Percentiles rank a stretch among this genome's conserved stretches.
Conservation (phyloP, 2,329 filamentous ascomycete species). For the Onygenales sp. region DNA sequence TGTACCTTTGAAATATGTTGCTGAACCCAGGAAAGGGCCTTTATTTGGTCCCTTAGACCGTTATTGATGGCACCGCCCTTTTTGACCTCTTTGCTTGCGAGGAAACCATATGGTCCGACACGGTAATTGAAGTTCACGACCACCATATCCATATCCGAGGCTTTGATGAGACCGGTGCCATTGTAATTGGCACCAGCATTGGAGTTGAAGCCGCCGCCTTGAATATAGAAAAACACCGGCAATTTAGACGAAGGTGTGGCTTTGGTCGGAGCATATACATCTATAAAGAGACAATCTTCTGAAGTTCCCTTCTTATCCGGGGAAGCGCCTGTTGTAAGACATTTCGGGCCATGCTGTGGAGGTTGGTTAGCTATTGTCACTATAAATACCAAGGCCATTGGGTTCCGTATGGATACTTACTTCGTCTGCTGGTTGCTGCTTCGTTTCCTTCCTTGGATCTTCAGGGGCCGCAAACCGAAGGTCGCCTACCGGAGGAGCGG, state of each 20-base stretch:
- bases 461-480: slow-evolving; percentile 59
- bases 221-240: slow-evolving; percentile 55
- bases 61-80: slow-evolving; percentile 51
- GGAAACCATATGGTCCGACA: slow-evolving; percentile 64
- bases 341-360: slow-evolving; percentile 38
- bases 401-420: slow-evolving; percentile 26
- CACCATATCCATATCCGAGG: slow-evolving; percentile 51
- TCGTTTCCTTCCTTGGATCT: slow-evolving; percentile 44
- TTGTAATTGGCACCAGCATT: slow-evolving; percentile 53
- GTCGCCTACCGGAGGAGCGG: slow-evolving; percentile 55
- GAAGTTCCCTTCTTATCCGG: slow-evolving; percentile 46
- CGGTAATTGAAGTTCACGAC: slow-evolving; percentile 69
- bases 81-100: slow-evolving; percentile 49
- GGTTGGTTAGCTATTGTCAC: slow-evolving; percentile 7
- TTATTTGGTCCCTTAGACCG: slow-evolving; percentile 61
- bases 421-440: slow-evolving; percentile 45
- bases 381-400: background rate
- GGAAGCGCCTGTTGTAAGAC: slow-evolving; percentile 58
- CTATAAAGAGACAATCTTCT: slow-evolving; percentile 34
- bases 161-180: slow-evolving; percentile 51
- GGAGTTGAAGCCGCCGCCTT: slow-evolving; percentile 54
- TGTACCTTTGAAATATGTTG: slow-evolving; percentile 46
- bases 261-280: slow-evolving; percentile 30
- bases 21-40: slow-evolving; percentile 61
- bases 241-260: slow-evolving; percentile 37